Conservation (phyloP, 768 basidiomycete genomes). For the Udeniomyces megalosporus region DNA sequence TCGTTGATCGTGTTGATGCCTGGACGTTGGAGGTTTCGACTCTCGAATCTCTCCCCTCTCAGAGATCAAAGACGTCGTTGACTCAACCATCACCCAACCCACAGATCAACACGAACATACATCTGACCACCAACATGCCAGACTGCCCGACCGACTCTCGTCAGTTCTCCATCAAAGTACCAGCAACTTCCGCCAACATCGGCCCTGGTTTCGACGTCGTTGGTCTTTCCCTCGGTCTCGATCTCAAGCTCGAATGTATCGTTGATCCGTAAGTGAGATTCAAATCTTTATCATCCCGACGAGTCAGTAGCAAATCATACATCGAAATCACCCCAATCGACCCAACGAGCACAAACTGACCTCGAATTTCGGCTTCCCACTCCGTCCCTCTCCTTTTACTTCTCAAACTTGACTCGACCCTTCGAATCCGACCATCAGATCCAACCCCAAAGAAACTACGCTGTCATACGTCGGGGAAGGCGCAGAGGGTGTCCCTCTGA, state of each 20-base stretch:
- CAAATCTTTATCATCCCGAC: background rate
- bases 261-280: constrained; percentile 21
- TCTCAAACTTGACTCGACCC: background rate
- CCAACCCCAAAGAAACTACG: constrained; percentile 12
- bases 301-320: no score
- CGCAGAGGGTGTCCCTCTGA: constrained; percentile 73
- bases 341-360: no score
- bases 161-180: constrained; percentile 57
- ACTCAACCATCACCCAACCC: background rate
- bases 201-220: constrained; percentile 98
- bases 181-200: constrained; percentile 97
- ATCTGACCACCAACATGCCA: background rate
- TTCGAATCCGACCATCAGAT: background rate
- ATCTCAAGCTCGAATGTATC: constrained; percentile 57
- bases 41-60: no score
- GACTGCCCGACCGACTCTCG: constrained; percentile 1
- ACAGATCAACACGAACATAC: background rate
- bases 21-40: background rate
- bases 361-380: background rate
- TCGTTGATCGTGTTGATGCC: background rate
- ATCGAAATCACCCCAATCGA: no score
- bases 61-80: background rate
- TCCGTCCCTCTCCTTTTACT: background rate
- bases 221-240: constrained; percentile 83
- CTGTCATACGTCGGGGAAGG: constrained; percentile 70